Evolutionary conservation across 441 rosid genomes (phyloP).

Genomic region (Bruguiera hainesii): DNA sequence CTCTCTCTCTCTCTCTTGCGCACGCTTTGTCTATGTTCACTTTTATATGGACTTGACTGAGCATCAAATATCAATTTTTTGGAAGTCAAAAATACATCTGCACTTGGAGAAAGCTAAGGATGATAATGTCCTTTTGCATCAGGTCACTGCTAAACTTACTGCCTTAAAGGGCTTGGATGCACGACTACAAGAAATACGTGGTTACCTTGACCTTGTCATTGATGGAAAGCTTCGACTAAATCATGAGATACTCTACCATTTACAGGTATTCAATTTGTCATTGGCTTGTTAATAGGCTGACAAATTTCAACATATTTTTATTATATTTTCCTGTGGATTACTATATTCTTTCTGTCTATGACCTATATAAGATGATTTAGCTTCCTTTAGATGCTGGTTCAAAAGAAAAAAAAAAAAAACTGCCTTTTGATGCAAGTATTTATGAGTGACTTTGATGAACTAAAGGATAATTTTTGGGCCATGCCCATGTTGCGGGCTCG

Average conservation of each 20-base stretch:
- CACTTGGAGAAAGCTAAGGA: too few relatives aligned
- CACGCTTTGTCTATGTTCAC: not conserved
- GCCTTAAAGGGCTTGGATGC: slow-evolving; percentile 64
- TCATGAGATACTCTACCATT: slow-evolving; percentile 60
- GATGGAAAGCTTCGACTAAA: slow-evolving; percentile 55
- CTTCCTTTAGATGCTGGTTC: too few relatives aligned
- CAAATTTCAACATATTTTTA: not conserved
- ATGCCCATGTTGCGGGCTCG: too few relatives aligned
- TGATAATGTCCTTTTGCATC: not conserved
- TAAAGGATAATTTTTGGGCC: too few relatives aligned
- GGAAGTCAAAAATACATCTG: too few relatives aligned
- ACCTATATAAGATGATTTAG: too few relatives aligned
- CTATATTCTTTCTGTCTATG: not conserved
- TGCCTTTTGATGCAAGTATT: too few relatives aligned
- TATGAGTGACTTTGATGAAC: too few relatives aligned
- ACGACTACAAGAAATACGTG: slow-evolving; percentile 47
- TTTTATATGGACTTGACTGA: not conserved
- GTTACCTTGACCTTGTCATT: slow-evolving; percentile 49
- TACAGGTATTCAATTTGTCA: slow-evolving; percentile 33
- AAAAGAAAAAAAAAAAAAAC: too few relatives aligned
- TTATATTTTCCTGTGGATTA: not conserved
- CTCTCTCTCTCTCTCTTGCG: not conserved
- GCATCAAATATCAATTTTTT: not conserved
- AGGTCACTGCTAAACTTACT: slow-evolving; percentile 56
- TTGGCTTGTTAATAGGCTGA: too few relatives aligned